These are phyloP conservation scores for Verticillium zaregamsianum DNA, from an alignment of 2,329 filamentous ascomycete genomes.

Conservation along the genomic window DNA sequence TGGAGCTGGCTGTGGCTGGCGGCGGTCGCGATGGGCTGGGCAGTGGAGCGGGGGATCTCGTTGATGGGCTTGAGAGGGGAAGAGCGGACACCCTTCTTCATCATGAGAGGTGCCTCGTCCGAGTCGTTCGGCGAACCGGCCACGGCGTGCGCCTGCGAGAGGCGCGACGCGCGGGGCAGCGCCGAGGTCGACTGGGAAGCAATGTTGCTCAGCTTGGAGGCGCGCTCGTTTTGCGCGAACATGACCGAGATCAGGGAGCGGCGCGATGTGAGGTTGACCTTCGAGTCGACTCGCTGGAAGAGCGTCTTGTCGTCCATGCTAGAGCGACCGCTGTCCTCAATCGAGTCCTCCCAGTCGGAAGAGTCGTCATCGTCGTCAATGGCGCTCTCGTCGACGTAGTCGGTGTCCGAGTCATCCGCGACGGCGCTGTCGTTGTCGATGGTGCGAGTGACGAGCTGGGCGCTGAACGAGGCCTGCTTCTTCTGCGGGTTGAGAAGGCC, in stretches of 20 bases:
- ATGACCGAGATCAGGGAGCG: constrained; percentile 87
- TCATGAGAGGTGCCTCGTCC: constrained; percentile 58
- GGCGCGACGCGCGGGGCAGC: constrained; percentile 59
- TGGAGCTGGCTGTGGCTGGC: constrained; percentile 50
- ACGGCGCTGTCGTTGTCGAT: constrained; percentile 51
- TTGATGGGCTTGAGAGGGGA: constrained; percentile 49
- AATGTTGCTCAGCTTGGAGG: constrained; percentile 63
- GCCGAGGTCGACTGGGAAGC: constrained; percentile 66
- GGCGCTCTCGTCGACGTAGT: constrained; percentile 76
- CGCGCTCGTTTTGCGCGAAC: constrained; percentile 73
- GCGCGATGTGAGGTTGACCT: constrained; percentile 76
- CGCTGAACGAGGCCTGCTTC: constrained; percentile 80
- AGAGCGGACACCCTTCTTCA: constrained; percentile 55
- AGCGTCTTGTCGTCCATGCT: constrained; percentile 75
- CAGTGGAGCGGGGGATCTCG: constrained; percentile 61
- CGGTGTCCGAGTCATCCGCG: constrained; percentile 51
- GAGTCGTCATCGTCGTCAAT: constrained; percentile 69
- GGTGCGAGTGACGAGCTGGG: constrained; percentile 65
- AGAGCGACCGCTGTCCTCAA: constrained; percentile 77
- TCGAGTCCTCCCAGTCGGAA: constrained; percentile 61
- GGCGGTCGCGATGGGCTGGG: constrained; percentile 75
- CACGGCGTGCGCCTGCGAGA: constrained; percentile 33
- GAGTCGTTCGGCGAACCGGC: constrained; percentile 53
- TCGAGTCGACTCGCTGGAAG: constrained; percentile 90
- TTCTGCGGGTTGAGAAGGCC: constrained; percentile 45